These are phyloP conservation scores for Lindgomyces ingoldianus DNA, from an alignment of 495 filamentous ascomycete genomes.

Conservation along the genomic window DNA sequence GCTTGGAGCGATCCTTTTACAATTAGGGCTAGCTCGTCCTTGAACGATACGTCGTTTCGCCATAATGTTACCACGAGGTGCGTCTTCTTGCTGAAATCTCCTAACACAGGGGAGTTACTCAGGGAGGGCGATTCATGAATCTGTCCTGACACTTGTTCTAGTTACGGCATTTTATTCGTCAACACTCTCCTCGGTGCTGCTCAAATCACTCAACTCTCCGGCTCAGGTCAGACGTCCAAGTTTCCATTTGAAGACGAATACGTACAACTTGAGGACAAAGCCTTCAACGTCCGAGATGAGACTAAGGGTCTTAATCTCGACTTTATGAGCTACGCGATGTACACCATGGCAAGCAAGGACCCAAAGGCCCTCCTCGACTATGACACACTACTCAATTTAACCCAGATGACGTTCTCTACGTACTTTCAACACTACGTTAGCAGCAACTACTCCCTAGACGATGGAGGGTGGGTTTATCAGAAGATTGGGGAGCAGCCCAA, in stretches of 20 bases:
- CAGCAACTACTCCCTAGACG: not conserved
- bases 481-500: not conserved
- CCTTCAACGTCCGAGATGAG: conserved; percentile 14
- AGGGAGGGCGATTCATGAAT: too few species aligned
- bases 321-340: conserved; percentile 15
- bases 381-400: not conserved
- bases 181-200: conserved; percentile 2
- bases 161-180: conserved; percentile 1
- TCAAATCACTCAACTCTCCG: not conserved
- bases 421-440: conserved; percentile 15
- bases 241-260: not conserved
- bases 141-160: not conserved
- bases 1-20: not conserved
- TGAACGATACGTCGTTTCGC: not conserved
- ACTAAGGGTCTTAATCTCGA: conserved; percentile 1
- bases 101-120: too few species aligned
- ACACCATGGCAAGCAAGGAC: not conserved
- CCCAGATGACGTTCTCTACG: not conserved
- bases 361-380: not conserved
- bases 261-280: not conserved
- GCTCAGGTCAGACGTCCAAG: not conserved
- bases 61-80: not conserved
- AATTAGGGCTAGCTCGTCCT: not conserved
- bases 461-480: conserved; percentile 2
- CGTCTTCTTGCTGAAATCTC: too few species aligned